These are phyloP conservation scores for Physcia stellaris DNA, from an alignment of 495 filamentous ascomycete genomes.

Conservation along the genomic window DNA sequence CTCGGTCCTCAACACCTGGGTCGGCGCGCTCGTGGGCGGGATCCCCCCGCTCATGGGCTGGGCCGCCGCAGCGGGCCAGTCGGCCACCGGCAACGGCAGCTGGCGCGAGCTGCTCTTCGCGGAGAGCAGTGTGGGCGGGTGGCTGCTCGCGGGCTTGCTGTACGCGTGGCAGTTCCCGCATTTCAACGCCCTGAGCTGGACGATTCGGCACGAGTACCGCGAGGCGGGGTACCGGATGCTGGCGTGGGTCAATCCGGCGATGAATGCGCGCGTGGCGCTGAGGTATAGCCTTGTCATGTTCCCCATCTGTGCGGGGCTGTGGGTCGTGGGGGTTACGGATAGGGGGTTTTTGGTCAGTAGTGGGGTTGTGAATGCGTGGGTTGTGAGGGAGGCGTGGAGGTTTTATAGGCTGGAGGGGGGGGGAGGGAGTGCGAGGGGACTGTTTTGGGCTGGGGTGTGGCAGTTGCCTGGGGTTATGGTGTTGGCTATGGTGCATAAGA, in stretches of 20 bases:
- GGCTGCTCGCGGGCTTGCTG: conserved; percentile 71
- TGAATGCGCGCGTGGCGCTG: conserved; percentile 74
- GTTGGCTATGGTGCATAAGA: conserved; percentile 85
- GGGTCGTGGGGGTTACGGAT: conserved; percentile 73
- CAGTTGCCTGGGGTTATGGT: conserved; percentile 85
- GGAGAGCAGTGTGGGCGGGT: conserved; percentile 63
- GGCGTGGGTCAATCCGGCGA: conserved; percentile 69
- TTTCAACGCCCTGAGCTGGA: conserved; percentile 84
- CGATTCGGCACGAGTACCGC: conserved; percentile 80
- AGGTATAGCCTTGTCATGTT: conserved; percentile 80
- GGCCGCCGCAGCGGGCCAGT: conserved; percentile 84
- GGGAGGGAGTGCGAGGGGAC: conserved; percentile 64
- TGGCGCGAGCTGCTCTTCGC: conserved; percentile 72
- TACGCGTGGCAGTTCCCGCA: conserved; percentile 98
- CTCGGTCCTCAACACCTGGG: conserved; percentile 85
- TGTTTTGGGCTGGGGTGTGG: conserved; percentile 99
- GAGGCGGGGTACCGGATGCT: conserved; percentile 85
- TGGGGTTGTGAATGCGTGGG: conserved; percentile 72
- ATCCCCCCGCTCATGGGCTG: conserved; percentile 97
- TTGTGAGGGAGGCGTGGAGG: conserved; percentile 62
- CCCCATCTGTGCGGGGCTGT: conserved; percentile 73
- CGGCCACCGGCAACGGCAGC: conserved; percentile 54
- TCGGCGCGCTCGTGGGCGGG: conserved; percentile 80
- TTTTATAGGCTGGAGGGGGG: conserved; percentile 72
- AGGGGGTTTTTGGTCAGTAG: conserved; percentile 75